Evolutionary conservation across 805 yeast genomes (phyloP).

Genomic region (Yamadazyma philogaea): DNA sequence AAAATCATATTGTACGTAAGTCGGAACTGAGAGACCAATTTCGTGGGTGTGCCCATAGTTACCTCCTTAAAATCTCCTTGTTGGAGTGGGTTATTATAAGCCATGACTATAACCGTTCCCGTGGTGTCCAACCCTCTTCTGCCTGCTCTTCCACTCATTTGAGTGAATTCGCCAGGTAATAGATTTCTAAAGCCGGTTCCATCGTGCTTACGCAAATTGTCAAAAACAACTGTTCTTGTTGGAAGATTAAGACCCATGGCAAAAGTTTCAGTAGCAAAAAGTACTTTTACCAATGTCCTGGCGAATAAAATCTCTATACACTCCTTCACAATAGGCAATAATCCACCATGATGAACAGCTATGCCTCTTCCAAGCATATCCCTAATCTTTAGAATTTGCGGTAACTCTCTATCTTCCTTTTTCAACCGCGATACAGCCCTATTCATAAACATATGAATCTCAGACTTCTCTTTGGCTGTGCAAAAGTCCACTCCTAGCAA

Average conservation of each 20-base stretch:
- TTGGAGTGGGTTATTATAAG: slow-evolving; percentile 64
- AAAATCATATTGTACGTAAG: slow-evolving; percentile 94
- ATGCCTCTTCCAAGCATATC: slow-evolving; percentile 87
- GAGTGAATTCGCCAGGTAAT: slow-evolving; percentile 95
- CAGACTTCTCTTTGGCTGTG: slow-evolving; percentile 80
- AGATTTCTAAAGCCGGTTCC: slow-evolving; percentile 79
- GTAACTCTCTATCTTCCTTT: slow-evolving; percentile 88
- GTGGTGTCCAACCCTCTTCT: slow-evolving; percentile 91
- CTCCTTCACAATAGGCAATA: slow-evolving; percentile 89
- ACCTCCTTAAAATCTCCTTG: slow-evolving; percentile 68
- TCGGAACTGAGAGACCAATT: slow-evolving; percentile 86
- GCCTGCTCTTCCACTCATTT: slow-evolving; percentile 99
- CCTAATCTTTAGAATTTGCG: slow-evolving; percentile 81
- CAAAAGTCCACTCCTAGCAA: slow-evolving; percentile 74
- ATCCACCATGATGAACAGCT: slow-evolving; percentile 94
- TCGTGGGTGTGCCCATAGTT: slow-evolving; percentile 85
- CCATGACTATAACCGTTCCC: slow-evolving; percentile 93
- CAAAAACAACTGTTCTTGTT: slow-evolving; percentile 91
- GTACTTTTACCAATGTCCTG: slow-evolving; percentile 77
- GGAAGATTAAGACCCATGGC: slow-evolving; percentile 98
- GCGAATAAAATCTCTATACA: slow-evolving; percentile 90
- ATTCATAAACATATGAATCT: slow-evolving; percentile 90
- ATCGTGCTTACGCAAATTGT: slow-evolving; percentile 84
- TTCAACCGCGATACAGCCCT: slow-evolving; percentile 82
- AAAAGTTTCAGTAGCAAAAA: slow-evolving; percentile 97